Evolutionary conservation across 1,284 basidiomycete genomes (phyloP).

Genomic region (Exobasidium rhododendri): DNA sequence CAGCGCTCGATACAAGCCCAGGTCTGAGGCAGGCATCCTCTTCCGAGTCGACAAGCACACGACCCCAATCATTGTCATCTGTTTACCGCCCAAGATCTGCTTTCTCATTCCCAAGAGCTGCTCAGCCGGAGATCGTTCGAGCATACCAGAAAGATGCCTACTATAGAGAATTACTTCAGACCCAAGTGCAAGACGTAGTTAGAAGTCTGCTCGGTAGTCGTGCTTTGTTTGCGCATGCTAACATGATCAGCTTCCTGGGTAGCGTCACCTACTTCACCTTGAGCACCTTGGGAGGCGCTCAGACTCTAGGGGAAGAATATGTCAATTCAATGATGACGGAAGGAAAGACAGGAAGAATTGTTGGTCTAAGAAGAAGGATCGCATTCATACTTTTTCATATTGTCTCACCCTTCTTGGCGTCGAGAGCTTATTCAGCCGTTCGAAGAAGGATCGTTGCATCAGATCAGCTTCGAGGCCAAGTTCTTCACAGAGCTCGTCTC

Average conservation of each 20-base stretch:
- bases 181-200: conserved; percentile 52
- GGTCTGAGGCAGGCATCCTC: background rate
- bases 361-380: conserved; percentile 38
- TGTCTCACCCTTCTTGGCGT: conserved; percentile 48
- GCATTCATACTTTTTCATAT: conserved; percentile 50
- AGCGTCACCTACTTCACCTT: conserved; percentile 52
- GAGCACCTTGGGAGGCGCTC: conserved; percentile 52
- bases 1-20: background rate
- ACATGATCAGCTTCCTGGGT: conserved; percentile 48
- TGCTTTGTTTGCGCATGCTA: conserved; percentile 48
- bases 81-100: conserved; percentile 12
- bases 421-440: conserved; percentile 36
- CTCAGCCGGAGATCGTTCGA: conserved; percentile 55
- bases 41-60: background rate
- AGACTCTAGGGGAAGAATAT: conserved; percentile 58
- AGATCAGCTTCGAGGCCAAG: conserved; percentile 14
- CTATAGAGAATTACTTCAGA: conserved; percentile 52
- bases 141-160: conserved; percentile 56
- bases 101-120: conserved; percentile 48
- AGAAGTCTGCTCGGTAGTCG: conserved; percentile 53
- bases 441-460: conserved; percentile 21
- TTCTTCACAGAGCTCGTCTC: conserved; percentile 22
- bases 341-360: conserved; percentile 36
- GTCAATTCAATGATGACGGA: conserved; percentile 54
- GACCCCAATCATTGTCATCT: background rate